These are phyloP conservation scores for Phialocephala sp. DNA, from an alignment of 2,329 filamentous ascomycete genomes.

Conservation along the genomic window DNA sequence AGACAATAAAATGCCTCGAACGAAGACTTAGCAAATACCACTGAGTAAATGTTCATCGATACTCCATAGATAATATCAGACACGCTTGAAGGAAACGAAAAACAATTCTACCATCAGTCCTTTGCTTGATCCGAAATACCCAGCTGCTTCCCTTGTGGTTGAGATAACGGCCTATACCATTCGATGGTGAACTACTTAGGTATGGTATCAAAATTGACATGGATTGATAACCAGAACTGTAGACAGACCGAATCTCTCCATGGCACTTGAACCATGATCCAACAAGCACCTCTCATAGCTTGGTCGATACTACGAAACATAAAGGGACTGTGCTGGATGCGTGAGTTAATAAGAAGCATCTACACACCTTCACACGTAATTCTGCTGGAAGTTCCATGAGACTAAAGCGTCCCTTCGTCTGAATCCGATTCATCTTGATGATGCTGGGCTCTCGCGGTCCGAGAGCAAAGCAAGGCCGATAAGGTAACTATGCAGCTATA, in stretches of 20 bases:
- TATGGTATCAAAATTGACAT: neutral
- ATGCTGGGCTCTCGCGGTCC: neutral
- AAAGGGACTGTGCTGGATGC: neutral
- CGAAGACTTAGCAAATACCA: neutral
- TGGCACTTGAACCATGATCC: neutral
- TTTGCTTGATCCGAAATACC: neutral
- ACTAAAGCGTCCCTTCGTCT: conserved; percentile 29
- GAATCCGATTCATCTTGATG: conserved; percentile 19
- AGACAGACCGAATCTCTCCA: neutral
- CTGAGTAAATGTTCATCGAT: neutral
- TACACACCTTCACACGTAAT: conserved; percentile 41
- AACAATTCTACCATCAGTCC: neutral
- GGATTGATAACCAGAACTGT: too few relatives aligned
- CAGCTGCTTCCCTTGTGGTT: neutral
- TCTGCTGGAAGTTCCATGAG: conserved; percentile 42
- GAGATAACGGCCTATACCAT: neutral
- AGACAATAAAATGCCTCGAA: neutral
- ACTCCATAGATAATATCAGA: neutral
- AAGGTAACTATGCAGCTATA: neutral
- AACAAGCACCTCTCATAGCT: neutral
- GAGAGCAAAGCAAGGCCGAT: neutral
- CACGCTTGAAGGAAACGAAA: neutral
- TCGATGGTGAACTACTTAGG: neutral
- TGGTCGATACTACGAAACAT: neutral
- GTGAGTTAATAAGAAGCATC: neutral